phyloP scores from a whole-genome alignment of 371 early-diverging fungal genomes.

The Amoeboaphelidium occidentale region DNA sequence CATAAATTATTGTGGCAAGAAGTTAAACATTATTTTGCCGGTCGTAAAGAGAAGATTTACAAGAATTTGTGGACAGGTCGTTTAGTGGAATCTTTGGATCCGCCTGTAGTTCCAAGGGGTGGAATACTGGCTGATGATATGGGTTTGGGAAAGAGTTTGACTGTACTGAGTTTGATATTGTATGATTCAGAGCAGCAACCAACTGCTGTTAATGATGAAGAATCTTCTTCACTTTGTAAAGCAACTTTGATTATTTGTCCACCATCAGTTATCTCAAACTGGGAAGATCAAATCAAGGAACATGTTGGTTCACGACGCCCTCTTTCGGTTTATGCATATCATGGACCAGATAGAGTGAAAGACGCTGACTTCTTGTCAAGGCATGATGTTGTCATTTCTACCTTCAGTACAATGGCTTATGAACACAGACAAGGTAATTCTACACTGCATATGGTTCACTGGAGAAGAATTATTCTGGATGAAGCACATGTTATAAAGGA shows the following conservation, averaged over 20 bases:
- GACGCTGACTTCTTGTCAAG: slow-evolving; percentile 4
- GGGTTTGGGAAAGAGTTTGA: slow-evolving; percentile 79
- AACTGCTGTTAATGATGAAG: slow-evolving; percentile 13
- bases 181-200: slow-evolving; percentile 10
- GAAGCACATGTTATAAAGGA: slow-evolving; percentile 78
- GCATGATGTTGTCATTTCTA: slow-evolving; percentile 25
- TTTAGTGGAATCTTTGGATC: neutral
- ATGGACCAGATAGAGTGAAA: slow-evolving; percentile 17
- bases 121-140: slow-evolving; percentile 79
- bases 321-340: slow-evolving; percentile 29
- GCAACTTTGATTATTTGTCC: slow-evolving; percentile 37
- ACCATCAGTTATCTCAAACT: neutral
- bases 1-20: neutral
- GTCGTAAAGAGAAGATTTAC: too few relatives aligned
- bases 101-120: slow-evolving; percentile 10
- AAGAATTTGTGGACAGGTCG: too few relatives aligned
- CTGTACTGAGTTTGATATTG: slow-evolving; percentile 45
- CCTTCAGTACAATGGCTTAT: slow-evolving; percentile 11
- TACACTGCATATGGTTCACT: neutral
- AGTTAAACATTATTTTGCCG: neutral
- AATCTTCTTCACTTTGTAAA: slow-evolving; percentile 63
- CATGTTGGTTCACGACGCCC: slow-evolving; percentile 4
- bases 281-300: neutral
- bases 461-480: slow-evolving; percentile 50
- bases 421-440: slow-evolving; percentile 27